Base-by-base conservation (phyloP, 2,329 filamentous ascomycete genomes). In the Talaromyces sp. region DNA sequence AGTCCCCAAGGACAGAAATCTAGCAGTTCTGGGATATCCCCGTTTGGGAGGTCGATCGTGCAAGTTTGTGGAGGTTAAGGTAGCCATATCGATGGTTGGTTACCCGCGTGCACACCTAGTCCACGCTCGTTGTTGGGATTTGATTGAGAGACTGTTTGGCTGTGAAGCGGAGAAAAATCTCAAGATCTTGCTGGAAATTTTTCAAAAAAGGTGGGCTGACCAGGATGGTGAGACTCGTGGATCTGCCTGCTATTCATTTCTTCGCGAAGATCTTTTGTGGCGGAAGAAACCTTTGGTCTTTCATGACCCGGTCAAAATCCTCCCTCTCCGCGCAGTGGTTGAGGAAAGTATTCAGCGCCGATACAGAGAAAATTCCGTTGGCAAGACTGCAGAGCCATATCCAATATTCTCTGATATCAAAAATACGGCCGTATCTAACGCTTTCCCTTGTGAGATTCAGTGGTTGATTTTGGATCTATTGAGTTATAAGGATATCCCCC, bases 401-500 rank as follows among this genome's bases (percentile, higher is more conserved):
- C 37, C 48, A 22, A 58, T 58, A 40, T 41, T 58, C 39, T 31
- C 45, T 35, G 21, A 52, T 40, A 46, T 52, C 28, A 56, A 46
- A 40, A 33, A 17, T 19, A 52, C 55, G 5, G 25, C 21, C 10
- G 53, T 61, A 61, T 46, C 33, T 63, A 61, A 8, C 63, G 60
- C 33, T 62, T 62, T 25, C 56, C 60, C 33, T 63, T 62, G 43
- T 63, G 65, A 46, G 69, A 70, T 57, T 66, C 69, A 41, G 70
- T 58, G 50, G 5, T 22, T 58, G 50, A 54, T 58, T 10, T 4
- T 58, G 22, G 50, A 58, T 40, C 31, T 53, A 22, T 19, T 58
- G 35, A 15, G 21, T 31, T 58, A 58, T 39, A 54, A 45, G 39
- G 40, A 58, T 0, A 58, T 58, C 21, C 50, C 50, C 31, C n/a